Evolutionary conservation across 1,284 basidiomycete species (phyloP).

Genomic region (Pseudozyma sp.): DNA sequence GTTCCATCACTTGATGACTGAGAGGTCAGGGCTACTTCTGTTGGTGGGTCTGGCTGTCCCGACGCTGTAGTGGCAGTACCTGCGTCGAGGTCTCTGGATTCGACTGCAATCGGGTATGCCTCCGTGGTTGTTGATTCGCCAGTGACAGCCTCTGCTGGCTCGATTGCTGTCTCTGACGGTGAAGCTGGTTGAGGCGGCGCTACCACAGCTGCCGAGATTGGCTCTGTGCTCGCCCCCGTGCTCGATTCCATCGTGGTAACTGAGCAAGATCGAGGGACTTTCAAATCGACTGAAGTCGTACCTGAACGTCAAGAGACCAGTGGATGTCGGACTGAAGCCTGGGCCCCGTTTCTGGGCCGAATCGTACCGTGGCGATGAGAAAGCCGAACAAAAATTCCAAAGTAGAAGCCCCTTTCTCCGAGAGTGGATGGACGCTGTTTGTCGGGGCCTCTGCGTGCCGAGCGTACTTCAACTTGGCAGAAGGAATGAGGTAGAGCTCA

Average conservation of each 20-base stretch:
- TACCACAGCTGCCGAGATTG: constrained; percentile 1
- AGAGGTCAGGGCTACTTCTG: too few species aligned
- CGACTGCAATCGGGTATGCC: not conserved
- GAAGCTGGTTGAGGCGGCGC: not conserved
- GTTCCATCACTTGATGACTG: not conserved
- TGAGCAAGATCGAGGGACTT: not conserved
- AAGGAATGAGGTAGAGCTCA: too few species aligned
- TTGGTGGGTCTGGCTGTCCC: not conserved
- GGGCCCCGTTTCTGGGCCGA: too few species aligned
- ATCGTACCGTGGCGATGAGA: too few species aligned
- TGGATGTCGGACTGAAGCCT: not conserved
- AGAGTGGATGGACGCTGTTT: constrained; percentile 4
- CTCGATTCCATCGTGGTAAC: not conserved
- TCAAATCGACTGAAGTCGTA: not conserved
- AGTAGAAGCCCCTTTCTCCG: not conserved
- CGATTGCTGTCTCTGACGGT: not conserved
- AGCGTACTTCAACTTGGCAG: too few species aligned
- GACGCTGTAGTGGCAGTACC: too few species aligned
- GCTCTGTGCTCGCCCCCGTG: not conserved
- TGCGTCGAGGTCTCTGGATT: not conserved
- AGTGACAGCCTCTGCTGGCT: not conserved
- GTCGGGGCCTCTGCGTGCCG: too few species aligned
- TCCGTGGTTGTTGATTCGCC: not conserved
- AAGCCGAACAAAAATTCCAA: too few species aligned
- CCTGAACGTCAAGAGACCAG: not conserved